Base-by-base conservation (phyloP, 179 eudicot species). In the Silene coronaria region DNA sequence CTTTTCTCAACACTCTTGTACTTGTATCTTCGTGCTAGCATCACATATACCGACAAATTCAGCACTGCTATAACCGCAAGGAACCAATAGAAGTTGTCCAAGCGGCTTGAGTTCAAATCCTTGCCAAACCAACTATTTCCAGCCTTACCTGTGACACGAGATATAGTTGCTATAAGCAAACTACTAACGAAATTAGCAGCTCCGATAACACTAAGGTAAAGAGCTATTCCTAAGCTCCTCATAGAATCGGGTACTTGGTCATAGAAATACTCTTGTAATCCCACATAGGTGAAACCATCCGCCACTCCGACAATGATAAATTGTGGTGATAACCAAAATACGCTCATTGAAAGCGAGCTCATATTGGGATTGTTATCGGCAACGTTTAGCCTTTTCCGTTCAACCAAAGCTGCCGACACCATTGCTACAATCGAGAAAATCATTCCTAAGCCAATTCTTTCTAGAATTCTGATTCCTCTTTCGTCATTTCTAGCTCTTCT, bases 401-500 rank as follows among this genome's bases (percentile, higher is more conserved):
- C 73, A 24, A 70, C 73, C 73, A 70, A 27, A 6, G 60, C 61
- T 27, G 73, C 61, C 0, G 19, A 6, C 5, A 70, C 61, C 73
- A 70, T 23, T 48, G 73, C 26, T 24, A 30, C 19, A 26, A 70
- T 28, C 32, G 34, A 26, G 32, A 70, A 70, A 10, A 70, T 70
- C 73, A 70, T 70, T 46, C 73, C 73, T 51, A 70, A 26, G 2
- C 73, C 73, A 24, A 70, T 70, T 70, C 73, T 48, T 70, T 70
- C 60, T 6, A 70, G 61, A 27, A 70, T 26, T 48, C 22, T 46
- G 28, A 70, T 70, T 13, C 73, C 73, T 48, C 73, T 24, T 70
- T 70, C 73, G 22, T 70, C 24, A 3, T 70, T 30, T 70, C 22
- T 48, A 32, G 51, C 59, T 30, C 73, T 70, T 70, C 61, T 48